Evolutionary conservation across 2,329 filamentous ascomycete species (phyloP), one percentile per base, ranked within the genome.

Genomic region (Graphilbum ipis-grandicollis): DNA sequence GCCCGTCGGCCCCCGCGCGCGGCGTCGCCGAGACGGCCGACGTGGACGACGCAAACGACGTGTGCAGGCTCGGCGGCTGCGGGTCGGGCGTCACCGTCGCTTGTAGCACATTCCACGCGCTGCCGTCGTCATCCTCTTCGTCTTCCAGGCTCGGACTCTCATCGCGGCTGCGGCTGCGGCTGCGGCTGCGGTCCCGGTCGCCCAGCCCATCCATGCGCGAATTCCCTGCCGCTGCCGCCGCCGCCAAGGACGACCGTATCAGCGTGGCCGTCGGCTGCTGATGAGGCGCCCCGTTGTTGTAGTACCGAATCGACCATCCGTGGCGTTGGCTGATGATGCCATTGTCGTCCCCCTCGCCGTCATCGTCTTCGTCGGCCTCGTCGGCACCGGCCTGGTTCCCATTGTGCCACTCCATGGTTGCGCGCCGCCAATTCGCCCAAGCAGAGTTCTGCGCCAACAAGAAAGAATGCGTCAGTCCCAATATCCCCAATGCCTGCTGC

Each of bases 161-260:
- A 43, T 83, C 72, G 40, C 85, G 79, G 55, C 93, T 84, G 28
- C 84, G 29, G 29, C 15, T 31, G 6, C 8, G n/a, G 15, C n/a
- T 85, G n/a, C 83, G 59, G 53, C 84, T 93, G 46, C 84, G 74
- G 43, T 83, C 72, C 40, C 85, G 79, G 55, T 93, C 85, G 28
- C 85, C 85, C 14, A 93, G 67, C 4, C 84, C 84, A 54, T 92
- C 77, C 2, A 79, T 28, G 8, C 5, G 9, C 6, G 26, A 13
- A 13, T 28, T 28, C 6, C 6, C 5, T 7, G 14, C 8, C 9
- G 10, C 5, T 7, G 14, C 8, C 9, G 26, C 26, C 26, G 26
- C 10, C 9, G 6, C 26, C 5, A 28, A 13, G 14, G 9, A 13
- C 10, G 26, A 7, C 26, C 26, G 26, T 5, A 13, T 28, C 5